Evolutionary conservation across 768 basidiomycete genomes (phyloP), one percentile per base, ranked within the genome.

Genomic region (Boletus rubroflammeus): DNA sequence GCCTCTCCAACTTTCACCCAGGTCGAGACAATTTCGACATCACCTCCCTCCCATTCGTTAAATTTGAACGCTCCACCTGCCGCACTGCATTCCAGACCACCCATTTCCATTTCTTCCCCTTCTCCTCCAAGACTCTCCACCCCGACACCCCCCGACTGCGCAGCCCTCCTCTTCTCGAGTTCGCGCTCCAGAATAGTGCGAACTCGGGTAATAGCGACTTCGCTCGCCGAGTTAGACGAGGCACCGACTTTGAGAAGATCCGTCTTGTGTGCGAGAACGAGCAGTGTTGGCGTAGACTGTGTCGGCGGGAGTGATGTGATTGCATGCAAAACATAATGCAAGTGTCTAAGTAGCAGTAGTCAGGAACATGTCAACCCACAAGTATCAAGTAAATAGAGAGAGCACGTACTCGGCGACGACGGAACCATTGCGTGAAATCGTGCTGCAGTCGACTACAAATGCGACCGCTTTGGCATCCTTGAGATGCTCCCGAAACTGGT

Each of bases 31-130:
- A 91, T 87, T 1, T 74, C 65, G 19, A 91, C 73, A n/a, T 90
- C 84, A 8, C 91, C 90, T 3, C 89, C 91, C 60, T 92, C 90
- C 90, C 90, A 93, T 40, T 86, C 83, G 3, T 77, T 78, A 62
- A 93, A 93, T 60, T 75, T 84, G 75, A 93, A 93, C 19, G 72
- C 57, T 0, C 77, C 79, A 14, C 76, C 79, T 26, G 75, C 74
- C 31, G 73, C 70, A 50, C 71, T 77, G 63, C 86, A 88, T 46
- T 92, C 89, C 51, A 93, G 69, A 0, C 90, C 90, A 34, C 86
- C 88, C 71, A 88, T 71, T 47, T 88, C 87, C 4, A 80, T 73
- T 31, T 74, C 69, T 56, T 81, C 81, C 7, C 81, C 86, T 51
- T 90, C 87, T 10, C 75, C 85, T 2, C 89, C 90, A 3, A 93